phyloP scores from a whole-genome alignment of 305 asterid genomes.

The Fraxinus nigra region DNA sequence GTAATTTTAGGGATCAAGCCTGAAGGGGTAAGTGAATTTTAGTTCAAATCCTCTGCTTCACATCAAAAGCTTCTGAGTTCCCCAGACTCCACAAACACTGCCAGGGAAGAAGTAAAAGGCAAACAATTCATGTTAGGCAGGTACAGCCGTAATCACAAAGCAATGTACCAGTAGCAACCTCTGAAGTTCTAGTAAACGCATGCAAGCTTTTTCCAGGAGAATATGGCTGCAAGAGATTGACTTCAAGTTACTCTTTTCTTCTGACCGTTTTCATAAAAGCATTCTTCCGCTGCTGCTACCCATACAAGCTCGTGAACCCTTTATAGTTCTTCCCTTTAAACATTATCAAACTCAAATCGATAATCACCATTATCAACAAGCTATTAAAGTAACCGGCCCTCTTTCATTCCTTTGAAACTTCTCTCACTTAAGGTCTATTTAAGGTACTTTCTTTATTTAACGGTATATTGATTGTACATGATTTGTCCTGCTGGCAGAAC shows the following conservation, averaged over 20 bases:
- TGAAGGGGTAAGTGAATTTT: neutral
- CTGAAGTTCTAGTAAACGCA: neutral
- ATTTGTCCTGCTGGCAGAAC: neutral
- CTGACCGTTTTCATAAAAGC: neutral
- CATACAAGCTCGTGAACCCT: neutral
- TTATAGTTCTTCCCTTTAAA: neutral
- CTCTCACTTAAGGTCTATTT: neutral
- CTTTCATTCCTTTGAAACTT: neutral
- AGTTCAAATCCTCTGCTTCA: neutral
- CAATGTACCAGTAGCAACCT: neutral
- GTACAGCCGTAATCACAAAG: neutral
- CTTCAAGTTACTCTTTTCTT: neutral
- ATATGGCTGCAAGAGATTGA: neutral
- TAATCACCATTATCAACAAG: neutral
- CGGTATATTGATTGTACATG: neutral
- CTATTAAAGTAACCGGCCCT: neutral
- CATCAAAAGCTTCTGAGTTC: neutral
- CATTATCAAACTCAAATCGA: neutral
- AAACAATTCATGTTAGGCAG: neutral
- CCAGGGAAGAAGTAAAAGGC: neutral
- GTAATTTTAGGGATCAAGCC: neutral
- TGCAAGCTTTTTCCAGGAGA: neutral
- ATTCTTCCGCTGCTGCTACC: neutral
- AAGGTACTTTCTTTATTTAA: neutral
- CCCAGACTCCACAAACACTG: neutral